Evolutionary conservation across 2,329 filamentous ascomycete genomes (phyloP), one percentile per base, ranked within the genome.

Genomic region (Ophiostoma ips): DNA sequence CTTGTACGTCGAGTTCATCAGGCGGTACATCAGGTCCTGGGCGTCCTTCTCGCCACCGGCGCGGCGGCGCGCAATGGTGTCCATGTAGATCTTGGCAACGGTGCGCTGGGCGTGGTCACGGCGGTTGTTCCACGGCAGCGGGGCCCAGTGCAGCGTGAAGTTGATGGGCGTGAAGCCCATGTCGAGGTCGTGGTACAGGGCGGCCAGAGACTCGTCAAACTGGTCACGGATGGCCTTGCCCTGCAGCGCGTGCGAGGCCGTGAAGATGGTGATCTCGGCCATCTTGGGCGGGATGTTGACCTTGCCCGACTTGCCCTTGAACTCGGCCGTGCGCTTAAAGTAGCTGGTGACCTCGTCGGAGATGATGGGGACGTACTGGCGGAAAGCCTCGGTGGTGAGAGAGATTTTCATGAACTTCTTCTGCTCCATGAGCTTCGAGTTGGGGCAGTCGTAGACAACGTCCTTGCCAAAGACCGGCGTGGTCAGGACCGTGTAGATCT

Each of bases 401-500:
- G 81, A 80, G 56, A 80, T 79, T 63, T 85, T 84, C 72, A 84
- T 78, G 58, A 84, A 84, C 71, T 85, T 87, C 71, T 90, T 90
- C 68, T 92, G 86, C 67, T 92, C 85, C 84, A 90, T 89, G 54
- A 90, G 73, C 66, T 88, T 88, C 44, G 82, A 71, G 64, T 89
- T 89, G 38, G 85, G 84, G 64, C 84, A 89, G 65, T 90, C 86
- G 65, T 90, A 90, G 46, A 89, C 81, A 40, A 92, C 83, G 65
- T 85, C 79, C 62, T 75, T 78, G 53, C 86, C 85, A 61, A 92
- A 92, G 5, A 76, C 72, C 10, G 73, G 72, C 0, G 67, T 75
- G 6, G 69, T 73, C 38, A 76, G 60, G 6, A 68, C 67, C 0
- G 65, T 62, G 57, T 77, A 77, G 56, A 76, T 70, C 31, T 76